Evolutionary conservation across 495 filamentous ascomycete species (phyloP), one percentile per base, ranked within the genome.

Genomic region (Saxispiralis lemnorum): DNA sequence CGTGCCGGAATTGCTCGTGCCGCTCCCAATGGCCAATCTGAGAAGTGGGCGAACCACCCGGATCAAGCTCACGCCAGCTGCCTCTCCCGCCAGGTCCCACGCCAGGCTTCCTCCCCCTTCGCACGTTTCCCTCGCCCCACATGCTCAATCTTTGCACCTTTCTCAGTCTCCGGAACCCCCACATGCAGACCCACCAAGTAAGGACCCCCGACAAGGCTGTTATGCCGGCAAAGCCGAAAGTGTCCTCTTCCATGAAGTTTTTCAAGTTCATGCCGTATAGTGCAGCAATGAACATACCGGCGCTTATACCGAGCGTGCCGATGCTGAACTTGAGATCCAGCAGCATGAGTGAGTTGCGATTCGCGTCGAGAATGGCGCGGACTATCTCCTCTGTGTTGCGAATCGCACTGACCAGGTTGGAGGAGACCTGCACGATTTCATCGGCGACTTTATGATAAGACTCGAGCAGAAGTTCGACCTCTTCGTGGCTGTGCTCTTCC

Each of bases 251-350:
- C 49, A 96, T 79, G 61, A 96, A 97, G 61, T 96, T 96, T 57
- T 93, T 92, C 49, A 97, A 67, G 63, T 97, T 97, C 87, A 95
- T 95, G 52, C 89, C 89, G 67, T 96, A 96, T 11, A 96, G 76
- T n/a, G 83, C 85, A 20, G 89, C 89, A 56, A 93, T 73, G 55
- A 96, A 85, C 39, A 92, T 93, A 24, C 89, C 89, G 51, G 84
- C 79, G 44, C 82, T 87, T 24, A 97, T 73, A 2, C 85, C 85
- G 9, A 97, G 72, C 2, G 89, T 96, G 32, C 84, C 83, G 45
- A 97, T 88, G 55, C 80, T 88, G 65, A 97, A 93, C 58, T 93
- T 93, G 40, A 97, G 75, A 43, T 95, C 92, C 30, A 97, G 76
- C 15, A 96, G 73, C 92, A 97, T 97, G 52, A 97, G 81, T 15